Base-by-base conservation (phyloP, 495 filamentous ascomycete species). In the Umbilicaria muhlenbergii region DNA sequence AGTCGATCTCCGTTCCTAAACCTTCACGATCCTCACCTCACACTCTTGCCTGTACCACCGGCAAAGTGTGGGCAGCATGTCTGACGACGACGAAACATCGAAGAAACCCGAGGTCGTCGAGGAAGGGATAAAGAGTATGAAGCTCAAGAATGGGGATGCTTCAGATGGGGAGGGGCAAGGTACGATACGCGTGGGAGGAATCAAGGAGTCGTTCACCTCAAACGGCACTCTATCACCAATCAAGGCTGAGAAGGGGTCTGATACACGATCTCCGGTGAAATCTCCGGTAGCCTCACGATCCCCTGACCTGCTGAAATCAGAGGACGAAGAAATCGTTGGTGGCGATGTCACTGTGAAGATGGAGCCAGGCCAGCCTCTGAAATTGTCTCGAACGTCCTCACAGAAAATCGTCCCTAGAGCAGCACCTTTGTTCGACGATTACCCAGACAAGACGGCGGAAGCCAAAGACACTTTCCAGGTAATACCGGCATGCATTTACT, bases 401-500 rank as follows among this genome's bases (percentile, higher is more conserved):
- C 78, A 82, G 47, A 93, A 86, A 58, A 57, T 76, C 42, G 57
- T 70, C 32, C 50, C 69, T 41, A 70, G 71, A 39, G 66, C 77
- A 18, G 74, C 79, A 34, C 67, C 62, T 35, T 64, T 94, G 1
- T 91, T 78, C 61, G 57, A 68, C 46, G 64, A 88, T 55, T 61
- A 86, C 15, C 75, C 78, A 11, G 77, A 88, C 58, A 78, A 74
- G 50, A 92, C 84, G 6, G 65, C 63, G 7, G 84, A 92, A 43
- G 81, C 91, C 5, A 75, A 70, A 52, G 58, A 60, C 10, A 76
- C 72, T n/a, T 99, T 99, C 53, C 71, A 83, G 45, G 67, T 86
- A 17, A 86, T 99, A 46, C 62, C 73, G 33, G 70, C 78, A 45
- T 96, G 89, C 55, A 78, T 78, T 31, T 99, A 96, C 60, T 83